phyloP scores from a whole-genome alignment of 2,329 filamentous ascomycete species.

The Zalaria obscura region DNA sequence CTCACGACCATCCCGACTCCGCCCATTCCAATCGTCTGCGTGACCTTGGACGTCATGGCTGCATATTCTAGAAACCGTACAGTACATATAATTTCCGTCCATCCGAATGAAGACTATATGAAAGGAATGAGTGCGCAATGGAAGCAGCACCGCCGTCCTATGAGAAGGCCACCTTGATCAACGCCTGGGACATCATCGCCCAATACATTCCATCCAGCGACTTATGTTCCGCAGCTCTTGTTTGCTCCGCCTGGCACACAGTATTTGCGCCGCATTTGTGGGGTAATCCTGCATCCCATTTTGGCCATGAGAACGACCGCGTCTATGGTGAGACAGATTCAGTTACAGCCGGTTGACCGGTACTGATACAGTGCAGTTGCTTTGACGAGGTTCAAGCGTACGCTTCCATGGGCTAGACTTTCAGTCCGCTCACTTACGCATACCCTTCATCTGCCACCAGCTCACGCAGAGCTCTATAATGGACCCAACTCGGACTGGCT shows the following conservation, averaged over 20 bases:
- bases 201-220: slow-evolving; percentile 41
- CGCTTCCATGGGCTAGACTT: slow-evolving; percentile 37
- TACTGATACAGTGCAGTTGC: slow-evolving; percentile 27
- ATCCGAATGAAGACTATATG: too few species aligned
- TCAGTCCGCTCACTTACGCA: slow-evolving; percentile 43
- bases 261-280: slow-evolving; percentile 46
- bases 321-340: slow-evolving; percentile 34
- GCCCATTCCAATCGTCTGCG: too few species aligned
- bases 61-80: too few species aligned
- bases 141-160: slow-evolving; percentile 48
- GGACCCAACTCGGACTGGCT: slow-evolving; percentile 46
- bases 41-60: too few species aligned
- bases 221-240: slow-evolving; percentile 40
- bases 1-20: too few species aligned
- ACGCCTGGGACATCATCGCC: slow-evolving; percentile 42
- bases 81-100: too few species aligned
- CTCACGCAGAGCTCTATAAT: slow-evolving; percentile 46
- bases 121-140: slow-evolving; percentile 21
- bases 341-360: background rate
- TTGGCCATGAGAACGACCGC: slow-evolving; percentile 44
- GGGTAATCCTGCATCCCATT: slow-evolving; percentile 49
- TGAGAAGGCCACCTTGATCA: slow-evolving; percentile 37
- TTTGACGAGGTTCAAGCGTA: slow-evolving; percentile 44
- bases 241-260: slow-evolving; percentile 42
- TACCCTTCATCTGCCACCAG: slow-evolving; percentile 46